Evolutionary conservation across 176 grass and related monocot species (phyloP).

Genomic region (Guadua angustifolia): DNA sequence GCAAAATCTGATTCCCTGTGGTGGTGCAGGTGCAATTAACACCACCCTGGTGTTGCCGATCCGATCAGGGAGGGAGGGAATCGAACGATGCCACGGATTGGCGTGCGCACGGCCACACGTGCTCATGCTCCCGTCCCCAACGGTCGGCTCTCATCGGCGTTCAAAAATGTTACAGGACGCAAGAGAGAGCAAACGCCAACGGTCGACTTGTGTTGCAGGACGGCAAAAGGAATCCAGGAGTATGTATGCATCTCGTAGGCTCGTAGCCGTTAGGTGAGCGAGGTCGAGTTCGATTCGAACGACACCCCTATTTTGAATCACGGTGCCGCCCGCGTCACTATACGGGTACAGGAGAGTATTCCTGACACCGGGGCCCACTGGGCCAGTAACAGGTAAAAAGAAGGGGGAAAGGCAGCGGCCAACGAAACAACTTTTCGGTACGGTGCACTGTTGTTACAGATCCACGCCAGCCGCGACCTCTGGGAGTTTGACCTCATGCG

Average conservation of each 20-base stretch:
- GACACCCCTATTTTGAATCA: constrained; percentile 6
- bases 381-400: neutral
- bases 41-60: neutral
- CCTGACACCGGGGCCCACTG: neutral
- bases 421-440: neutral
- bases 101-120: neutral
- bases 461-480: neutral
- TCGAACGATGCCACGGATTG: neutral
- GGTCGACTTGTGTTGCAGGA: constrained; percentile 4
- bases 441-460: neutral
- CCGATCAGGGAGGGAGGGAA: neutral
- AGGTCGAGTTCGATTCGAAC: neutral
- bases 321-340: neutral
- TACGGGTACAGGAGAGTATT: neutral
- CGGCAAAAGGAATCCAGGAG: neutral
- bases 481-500: neutral
- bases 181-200: neutral
- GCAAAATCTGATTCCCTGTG: neutral
- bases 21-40: neutral
- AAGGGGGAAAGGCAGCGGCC: neutral
- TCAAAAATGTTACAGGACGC: neutral
- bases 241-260: neutral
- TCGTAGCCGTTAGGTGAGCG: neutral
- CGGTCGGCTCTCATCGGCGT: neutral
- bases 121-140: constrained; percentile 15